Percentiles rank a stretch among this genome's conserved stretches.
phyloP scores from a whole-genome alignment of 2,329 filamentous ascomycete species.

The Fusarium euwallaceae region DNA sequence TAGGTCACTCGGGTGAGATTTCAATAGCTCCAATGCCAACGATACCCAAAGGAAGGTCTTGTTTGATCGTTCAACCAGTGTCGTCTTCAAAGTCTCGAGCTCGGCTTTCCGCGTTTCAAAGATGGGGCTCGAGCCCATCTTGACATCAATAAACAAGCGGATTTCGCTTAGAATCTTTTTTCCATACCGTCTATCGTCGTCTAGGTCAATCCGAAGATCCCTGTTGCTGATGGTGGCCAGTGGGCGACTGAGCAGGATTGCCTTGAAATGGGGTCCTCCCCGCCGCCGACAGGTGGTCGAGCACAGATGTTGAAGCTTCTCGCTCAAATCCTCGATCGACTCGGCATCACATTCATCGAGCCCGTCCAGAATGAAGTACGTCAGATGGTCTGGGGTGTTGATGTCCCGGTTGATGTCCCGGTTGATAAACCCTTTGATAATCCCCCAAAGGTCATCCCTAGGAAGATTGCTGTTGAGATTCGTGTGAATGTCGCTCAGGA shows the following conservation, averaged over 20 bases:
- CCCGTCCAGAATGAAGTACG: background rate
- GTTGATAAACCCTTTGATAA: background rate
- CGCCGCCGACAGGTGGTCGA: too few species aligned
- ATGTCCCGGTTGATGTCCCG: background rate
- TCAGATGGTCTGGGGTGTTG: too few species aligned
- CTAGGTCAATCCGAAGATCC: background rate
- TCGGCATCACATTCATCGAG: background rate
- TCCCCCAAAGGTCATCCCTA: background rate
- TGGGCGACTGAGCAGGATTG: background rate
- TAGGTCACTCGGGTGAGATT: rapidly evolving
- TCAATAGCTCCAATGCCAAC: background rate
- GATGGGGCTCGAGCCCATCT: background rate
- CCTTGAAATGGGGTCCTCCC: background rate
- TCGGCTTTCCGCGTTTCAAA: background rate
- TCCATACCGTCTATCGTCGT: background rate
- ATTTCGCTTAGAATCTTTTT: background rate
- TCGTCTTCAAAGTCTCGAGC: background rate
- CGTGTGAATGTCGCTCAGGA: background rate
- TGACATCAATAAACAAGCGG: background rate
- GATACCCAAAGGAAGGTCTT: background rate
- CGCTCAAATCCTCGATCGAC: background rate
- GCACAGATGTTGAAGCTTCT: background rate
- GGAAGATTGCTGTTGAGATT: background rate
- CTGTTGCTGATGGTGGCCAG: background rate
- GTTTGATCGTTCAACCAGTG: background rate